Evolutionary conservation across 1,139 yeast species (phyloP).

Genomic region (Eremothecium coryli): DNA sequence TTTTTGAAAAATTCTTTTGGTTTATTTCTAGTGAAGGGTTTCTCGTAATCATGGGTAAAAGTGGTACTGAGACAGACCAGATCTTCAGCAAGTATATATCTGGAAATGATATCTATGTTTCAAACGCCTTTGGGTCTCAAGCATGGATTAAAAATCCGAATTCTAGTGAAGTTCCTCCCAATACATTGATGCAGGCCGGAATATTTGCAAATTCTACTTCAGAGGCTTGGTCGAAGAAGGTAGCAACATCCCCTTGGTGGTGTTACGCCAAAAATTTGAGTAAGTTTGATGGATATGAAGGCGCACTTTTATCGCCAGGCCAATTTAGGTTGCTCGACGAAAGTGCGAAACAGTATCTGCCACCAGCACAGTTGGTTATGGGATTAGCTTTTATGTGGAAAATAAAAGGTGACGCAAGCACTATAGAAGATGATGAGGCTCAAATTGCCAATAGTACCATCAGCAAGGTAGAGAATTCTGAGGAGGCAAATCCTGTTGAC

Average conservation of each 20-base stretch:
- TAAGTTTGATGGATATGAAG: slow-evolving; percentile 52
- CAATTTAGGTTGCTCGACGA: slow-evolving; percentile 46
- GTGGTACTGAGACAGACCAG: slow-evolving; percentile 73
- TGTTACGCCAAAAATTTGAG: slow-evolving; percentile 56
- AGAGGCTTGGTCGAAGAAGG: slow-evolving; percentile 82
- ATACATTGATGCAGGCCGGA: slow-evolving; percentile 86
- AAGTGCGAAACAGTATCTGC: slow-evolving; percentile 51
- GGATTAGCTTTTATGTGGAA: slow-evolving; percentile 80
- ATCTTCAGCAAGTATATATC: slow-evolving; percentile 69
- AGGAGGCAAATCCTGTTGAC: slow-evolving; percentile 6
- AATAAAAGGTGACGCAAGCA: slow-evolving; percentile 31
- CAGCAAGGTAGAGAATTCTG: slow-evolving; percentile 5
- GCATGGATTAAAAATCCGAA: slow-evolving; percentile 73
- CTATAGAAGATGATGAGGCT: slow-evolving; percentile 7
- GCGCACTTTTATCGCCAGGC: slow-evolving; percentile 58
- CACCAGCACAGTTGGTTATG: slow-evolving; percentile 81
- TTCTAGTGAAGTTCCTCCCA: slow-evolving; percentile 51
- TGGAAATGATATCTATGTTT: slow-evolving; percentile 63
- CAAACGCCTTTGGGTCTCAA: slow-evolving; percentile 63
- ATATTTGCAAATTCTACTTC: slow-evolving; percentile 73
- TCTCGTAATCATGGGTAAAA: slow-evolving; percentile 79
- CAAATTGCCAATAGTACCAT: slow-evolving; percentile 5
- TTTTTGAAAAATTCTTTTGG: slow-evolving; percentile 96
- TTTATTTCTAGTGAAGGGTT: slow-evolving; percentile 84
- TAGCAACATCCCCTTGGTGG: slow-evolving; percentile 79